Evolutionary conservation across 768 basidiomycete species (phyloP), one percentile per base, ranked within the genome.

Genomic region (Clavaria fumosa): DNA sequence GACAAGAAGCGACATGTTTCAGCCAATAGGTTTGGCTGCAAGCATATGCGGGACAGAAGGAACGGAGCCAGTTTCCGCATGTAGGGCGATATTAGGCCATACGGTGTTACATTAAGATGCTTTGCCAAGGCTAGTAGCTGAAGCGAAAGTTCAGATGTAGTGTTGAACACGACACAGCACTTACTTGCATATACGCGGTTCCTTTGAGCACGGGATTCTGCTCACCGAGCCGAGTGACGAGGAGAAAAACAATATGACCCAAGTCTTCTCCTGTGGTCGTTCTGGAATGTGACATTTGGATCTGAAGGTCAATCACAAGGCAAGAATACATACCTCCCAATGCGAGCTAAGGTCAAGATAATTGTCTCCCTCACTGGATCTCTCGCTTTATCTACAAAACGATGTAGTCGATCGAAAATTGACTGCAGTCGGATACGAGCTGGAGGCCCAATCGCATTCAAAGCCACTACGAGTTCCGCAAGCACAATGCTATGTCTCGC

Each of bases 1-100:
- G 64, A 63, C 48, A 88, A 60, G 45, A 88, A 69, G n/a, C 69
- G 69, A 53, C 83, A 83, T 1, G 67, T 59, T 48, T 88, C 82
- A 3, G 53, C 33, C 5, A 91, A 54, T 9, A 78, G 54, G 17
- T 56, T 57, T 0, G 78, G 80, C 23, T 78, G 70, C 2, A 62
- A 62, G 36, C 63, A 63, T 38, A 80, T 63, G 14, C 70, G 69
- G 14, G 62, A 58, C 17, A 81, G 64, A 20, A 86, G 61, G 43
- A 73, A 75, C 1, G 75, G 69, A 1, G 78, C 72, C 27, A 91
- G 64, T 23, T 68, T 61, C 21, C 72, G 64, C 41, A 86, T 61
- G 52, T 78, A 77, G 1, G 84, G 86, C 5, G 69, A 66, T 10
- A 85, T 51, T 31, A 90, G 62, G 10, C 64, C 64, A 49, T 84